Conservation (phyloP, 2,329 filamentous ascomycete genomes). For the Nannizzia gypsea region DNA sequence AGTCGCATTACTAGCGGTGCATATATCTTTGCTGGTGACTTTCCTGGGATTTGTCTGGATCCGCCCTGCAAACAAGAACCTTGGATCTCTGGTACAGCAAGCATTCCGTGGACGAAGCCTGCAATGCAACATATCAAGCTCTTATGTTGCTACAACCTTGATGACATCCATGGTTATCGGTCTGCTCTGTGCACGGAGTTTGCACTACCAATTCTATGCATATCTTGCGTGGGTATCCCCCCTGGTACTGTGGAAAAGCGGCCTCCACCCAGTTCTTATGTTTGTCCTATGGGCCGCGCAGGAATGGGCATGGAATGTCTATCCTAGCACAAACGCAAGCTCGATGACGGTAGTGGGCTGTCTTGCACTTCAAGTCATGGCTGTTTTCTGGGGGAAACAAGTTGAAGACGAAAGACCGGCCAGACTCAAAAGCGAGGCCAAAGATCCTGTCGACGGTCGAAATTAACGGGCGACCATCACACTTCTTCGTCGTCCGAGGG, state of each 20-base stretch:
- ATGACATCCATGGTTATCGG: conserved; percentile 67
- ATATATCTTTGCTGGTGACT: conserved; percentile 51
- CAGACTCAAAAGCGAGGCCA: neutral
- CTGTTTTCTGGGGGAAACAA: conserved; percentile 41
- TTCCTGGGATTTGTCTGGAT: conserved; percentile 64
- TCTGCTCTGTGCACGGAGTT: conserved; percentile 70
- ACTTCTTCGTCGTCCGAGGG: conserved; percentile 53
- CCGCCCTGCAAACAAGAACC: conserved; percentile 49
- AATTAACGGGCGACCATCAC: neutral
- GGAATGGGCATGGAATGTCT: conserved; percentile 91
- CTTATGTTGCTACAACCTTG: conserved; percentile 64
- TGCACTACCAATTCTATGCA: conserved; percentile 93
- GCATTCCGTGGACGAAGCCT: conserved; percentile 44
- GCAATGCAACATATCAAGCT: conserved; percentile 50
- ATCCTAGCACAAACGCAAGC: conserved; percentile 61
- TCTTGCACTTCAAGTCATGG: conserved; percentile 54
- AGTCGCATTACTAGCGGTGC: conserved; percentile 51
- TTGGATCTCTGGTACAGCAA: conserved; percentile 44
- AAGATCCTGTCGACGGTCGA: neutral
- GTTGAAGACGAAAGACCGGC: conserved; percentile 4
- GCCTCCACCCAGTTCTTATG: conserved; percentile 54
- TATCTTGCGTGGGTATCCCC: conserved; percentile 85
- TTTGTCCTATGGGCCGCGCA: conserved; percentile 63
- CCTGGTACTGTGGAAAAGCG: conserved; percentile 71
- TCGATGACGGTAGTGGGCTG: conserved; percentile 58